phyloP scores from a whole-genome alignment of 148 eudicot species.

The Euryodendron excelsum region DNA sequence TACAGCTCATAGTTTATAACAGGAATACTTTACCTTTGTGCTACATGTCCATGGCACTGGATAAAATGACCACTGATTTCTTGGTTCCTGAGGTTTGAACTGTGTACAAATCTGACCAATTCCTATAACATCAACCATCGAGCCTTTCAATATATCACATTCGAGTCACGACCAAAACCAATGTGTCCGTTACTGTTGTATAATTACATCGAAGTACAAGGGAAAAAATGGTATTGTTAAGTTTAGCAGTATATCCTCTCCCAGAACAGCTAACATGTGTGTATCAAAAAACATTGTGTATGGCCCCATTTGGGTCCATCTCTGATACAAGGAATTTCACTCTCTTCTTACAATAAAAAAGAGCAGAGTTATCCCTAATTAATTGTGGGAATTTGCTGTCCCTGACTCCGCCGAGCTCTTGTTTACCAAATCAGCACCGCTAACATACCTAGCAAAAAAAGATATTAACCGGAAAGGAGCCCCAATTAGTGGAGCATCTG shows the following conservation, averaged over 20 bases:
- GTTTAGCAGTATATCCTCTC: neutral
- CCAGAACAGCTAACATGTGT: neutral
- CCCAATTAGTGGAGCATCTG: conserved; percentile 86
- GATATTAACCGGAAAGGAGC: conserved; percentile 94
- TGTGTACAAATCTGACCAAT: neutral
- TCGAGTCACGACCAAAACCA: neutral
- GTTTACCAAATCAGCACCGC: conserved; percentile 86
- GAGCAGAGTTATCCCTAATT: neutral
- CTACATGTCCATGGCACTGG: neutral
- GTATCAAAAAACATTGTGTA: neutral
- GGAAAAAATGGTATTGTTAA: neutral
- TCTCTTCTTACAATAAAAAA: neutral
- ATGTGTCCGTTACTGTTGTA: neutral
- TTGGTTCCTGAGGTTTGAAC: neutral
- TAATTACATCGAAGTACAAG: neutral
- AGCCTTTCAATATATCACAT: no score
- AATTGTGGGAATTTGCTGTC: conserved; percentile 1
- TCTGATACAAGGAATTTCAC: neutral
- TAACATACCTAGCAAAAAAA: conserved; percentile 75
- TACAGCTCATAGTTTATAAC: no score
- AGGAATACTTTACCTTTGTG: neutral
- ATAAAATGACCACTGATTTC: neutral
- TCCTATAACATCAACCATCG: no score
- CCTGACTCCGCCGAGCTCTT: conserved; percentile 21
- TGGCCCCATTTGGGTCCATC: neutral